These are phyloP conservation scores for Hyphopichia pseudoburtonii DNA, from an alignment of 1,139 yeast species.

Conservation along the genomic window DNA sequence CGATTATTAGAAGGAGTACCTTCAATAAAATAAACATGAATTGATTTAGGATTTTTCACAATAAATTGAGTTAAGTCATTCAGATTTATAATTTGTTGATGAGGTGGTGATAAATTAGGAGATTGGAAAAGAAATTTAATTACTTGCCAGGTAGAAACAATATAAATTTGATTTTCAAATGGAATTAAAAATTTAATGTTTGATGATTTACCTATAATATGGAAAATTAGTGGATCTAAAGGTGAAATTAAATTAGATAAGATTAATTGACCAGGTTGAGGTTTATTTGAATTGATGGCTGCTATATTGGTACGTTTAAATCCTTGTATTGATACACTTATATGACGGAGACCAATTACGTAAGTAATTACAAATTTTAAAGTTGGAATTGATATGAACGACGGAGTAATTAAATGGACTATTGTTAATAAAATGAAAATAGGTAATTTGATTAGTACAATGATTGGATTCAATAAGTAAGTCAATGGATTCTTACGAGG, in stretches of 20 bases:
- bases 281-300: constrained; percentile 43
- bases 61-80: neutral
- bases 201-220: constrained; percentile 20
- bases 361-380: too few relatives aligned
- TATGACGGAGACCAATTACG: too few relatives aligned
- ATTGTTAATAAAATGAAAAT: constrained; percentile 20
- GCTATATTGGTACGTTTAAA: constrained; percentile 46
- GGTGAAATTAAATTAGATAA: constrained; percentile 59
- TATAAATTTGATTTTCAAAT: constrained; percentile 35
- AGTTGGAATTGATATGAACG: constrained; percentile 18
- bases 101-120: constrained; percentile 5
- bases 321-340: constrained; percentile 56
- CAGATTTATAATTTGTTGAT: too few relatives aligned
- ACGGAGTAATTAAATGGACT: constrained; percentile 16
- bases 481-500: constrained; percentile 5
- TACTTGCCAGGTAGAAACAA: constrained; percentile 35
- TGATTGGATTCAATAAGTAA: constrained; percentile 11
- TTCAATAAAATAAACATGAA: constrained; percentile 57
- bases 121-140: constrained; percentile 30
- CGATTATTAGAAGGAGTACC: constrained; percentile 73
- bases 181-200: constrained; percentile 47
- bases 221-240: constrained; percentile 42
- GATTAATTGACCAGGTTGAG: constrained; percentile 42
- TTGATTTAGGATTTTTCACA: constrained; percentile 16
- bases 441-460: constrained; percentile 28